Evolutionary conservation across 768 basidiomycete species (phyloP), one percentile per base, ranked within the genome.

Genomic region (Trametes coccinea): DNA sequence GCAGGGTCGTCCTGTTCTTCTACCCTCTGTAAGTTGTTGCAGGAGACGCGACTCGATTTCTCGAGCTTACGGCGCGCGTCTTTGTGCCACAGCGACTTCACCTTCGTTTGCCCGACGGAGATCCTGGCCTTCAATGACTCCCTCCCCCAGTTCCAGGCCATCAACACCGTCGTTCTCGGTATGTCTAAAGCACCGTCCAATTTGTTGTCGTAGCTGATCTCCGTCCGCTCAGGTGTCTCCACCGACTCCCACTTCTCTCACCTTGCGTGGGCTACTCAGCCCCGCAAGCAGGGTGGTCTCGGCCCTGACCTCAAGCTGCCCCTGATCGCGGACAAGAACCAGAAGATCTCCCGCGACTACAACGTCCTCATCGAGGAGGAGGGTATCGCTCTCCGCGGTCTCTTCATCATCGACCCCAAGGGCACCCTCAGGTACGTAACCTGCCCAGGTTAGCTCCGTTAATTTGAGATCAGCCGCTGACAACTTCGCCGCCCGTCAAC

Each of bases 81-180:
- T 56, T 33, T 48, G 58, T 52, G 52, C 29, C 43, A 29, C 63
- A 93, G 89, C 80, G 90, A 91, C 70, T 93, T 92, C 75, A 92
- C 92, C 41, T 92, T 91, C 67, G 90, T 92, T 68, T 95, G 93
- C 77, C 93, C 93, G n/a, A 95, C 93, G 59, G 95, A 96, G 76
- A 95, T 97, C 71, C 84, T 95, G 49, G 95, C 94, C 1, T 97
- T 95, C 83, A 94, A 96, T 74, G 91, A 93, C 63, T 88, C 92
- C 8, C 83, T 96, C 34, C 72, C 84, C 53, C 79, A 82, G 63
- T 94, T 96, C 80, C 80, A 85, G 56, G 82, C 81, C 55, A 78
- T 95, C 63, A 84, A 87, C 72, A 87, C 92, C 30, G 79, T 79
- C 41, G 88, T 96, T 46, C 83, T 96, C 63, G 91, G 92, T 92